Evolutionary conservation across 768 basidiomycete species (phyloP), one percentile per base, ranked within the genome.

Genomic region (Russula abietina): DNA sequence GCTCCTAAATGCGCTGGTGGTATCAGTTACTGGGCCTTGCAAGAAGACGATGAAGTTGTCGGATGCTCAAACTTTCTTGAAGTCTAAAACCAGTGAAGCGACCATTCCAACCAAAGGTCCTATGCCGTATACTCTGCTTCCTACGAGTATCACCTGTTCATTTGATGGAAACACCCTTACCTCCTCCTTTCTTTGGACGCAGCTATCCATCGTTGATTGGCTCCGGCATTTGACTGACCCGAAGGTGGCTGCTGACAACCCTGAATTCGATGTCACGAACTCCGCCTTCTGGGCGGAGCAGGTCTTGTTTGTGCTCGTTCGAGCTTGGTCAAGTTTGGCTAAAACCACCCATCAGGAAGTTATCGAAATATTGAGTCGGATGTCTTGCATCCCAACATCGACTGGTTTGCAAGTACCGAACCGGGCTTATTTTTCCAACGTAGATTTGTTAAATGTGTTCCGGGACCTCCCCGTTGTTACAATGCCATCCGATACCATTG

Each of bases 391-490:
- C 2, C 87, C 76, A 60, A 80, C 79, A 10, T 73, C 82, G 24
- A 76, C 74, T 17, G 96, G 96, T 6, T 80, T 95, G 76, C 86
- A 83, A 63, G 69, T 73, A 43, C 91, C 95, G 0, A 74, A 75
- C 9, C 83, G 92, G 62, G 75, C 89, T 3, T 98, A 97, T 74
- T 95, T 97, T 70, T 76, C 87, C 11, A 92, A 84, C 64, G 92
- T 3, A 33, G 11, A 33, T 11, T 33, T 33, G 11, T 33, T 87
- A 48, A 85, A 91, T 69, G 78, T 98, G 50, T 98, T 99, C 71
- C 81, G 83, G n/a, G 95, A 98, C 71, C 78, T 96, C 32, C 86
- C 95, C 0, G 81, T 92, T 48, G 85, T 94, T 7, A 80, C 76
- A 1, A 75, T 97, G 50, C 81, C 91, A 1, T 89, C 87, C 7